A percentile compares a stretch with the other conserved stretches of the same genome.
phyloP scores from a whole-genome alignment of 2,329 filamentous ascomycete species.

The Parasarocladium wereldwijsianum region DNA sequence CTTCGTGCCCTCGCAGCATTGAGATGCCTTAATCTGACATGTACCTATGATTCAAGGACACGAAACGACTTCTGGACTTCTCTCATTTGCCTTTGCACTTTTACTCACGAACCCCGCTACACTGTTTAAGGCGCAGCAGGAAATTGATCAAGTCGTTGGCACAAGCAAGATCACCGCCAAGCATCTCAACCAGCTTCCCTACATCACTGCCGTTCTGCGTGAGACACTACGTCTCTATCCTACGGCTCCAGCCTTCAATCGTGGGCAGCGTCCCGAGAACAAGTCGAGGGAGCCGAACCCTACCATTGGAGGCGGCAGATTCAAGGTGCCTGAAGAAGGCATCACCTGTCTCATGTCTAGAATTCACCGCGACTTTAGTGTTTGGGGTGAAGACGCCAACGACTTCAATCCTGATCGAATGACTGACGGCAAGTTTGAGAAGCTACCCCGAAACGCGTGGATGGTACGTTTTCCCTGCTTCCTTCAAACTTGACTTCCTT shows the following conservation, averaged over 20 bases:
- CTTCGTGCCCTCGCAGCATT: too few species aligned
- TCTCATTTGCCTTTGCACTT: constrained; percentile 47
- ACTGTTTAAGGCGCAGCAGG: constrained; percentile 41
- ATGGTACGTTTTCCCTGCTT: background rate
- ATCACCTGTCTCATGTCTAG: constrained; percentile 30
- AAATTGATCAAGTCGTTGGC: constrained; percentile 46
- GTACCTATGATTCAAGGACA: too few species aligned
- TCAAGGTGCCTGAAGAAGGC: constrained; percentile 26
- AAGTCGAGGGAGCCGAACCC: constrained; percentile 13
- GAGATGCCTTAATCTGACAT: too few species aligned
- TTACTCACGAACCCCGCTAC: constrained; percentile 41
- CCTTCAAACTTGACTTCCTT: too few species aligned
- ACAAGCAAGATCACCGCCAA: constrained; percentile 37
- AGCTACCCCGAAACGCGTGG: constrained; percentile 22
- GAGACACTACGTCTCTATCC: constrained; percentile 28
- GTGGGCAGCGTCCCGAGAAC: constrained; percentile 5
- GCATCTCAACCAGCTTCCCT: constrained; percentile 46
- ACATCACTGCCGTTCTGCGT: constrained; percentile 46
- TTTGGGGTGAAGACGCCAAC: constrained; percentile 49
- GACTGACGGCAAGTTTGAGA: constrained; percentile 52
- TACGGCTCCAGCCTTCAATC: constrained; percentile 12
- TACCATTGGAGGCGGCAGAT: constrained; percentile 38
- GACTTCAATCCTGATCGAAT: constrained; percentile 60
- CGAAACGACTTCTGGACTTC: constrained; percentile 48
- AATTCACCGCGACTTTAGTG: constrained; percentile 37